Conservation (phyloP, 2,329 filamentous ascomycete species). For the Graphilbum fragrans region DNA sequence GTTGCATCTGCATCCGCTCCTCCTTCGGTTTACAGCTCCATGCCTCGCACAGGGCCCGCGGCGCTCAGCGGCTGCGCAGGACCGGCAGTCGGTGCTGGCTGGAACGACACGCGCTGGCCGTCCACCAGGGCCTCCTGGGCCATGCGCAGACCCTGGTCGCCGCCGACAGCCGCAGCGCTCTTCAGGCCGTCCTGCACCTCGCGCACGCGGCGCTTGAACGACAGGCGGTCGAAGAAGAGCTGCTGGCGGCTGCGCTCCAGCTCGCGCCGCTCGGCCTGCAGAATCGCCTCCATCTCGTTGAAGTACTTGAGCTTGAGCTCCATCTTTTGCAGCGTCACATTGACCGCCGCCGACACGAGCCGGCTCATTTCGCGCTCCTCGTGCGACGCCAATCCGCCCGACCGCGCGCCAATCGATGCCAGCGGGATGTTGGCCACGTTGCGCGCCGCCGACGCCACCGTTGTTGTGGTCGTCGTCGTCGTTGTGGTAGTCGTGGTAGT, state of each 20-base stretch:
- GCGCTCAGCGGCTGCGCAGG: constrained; percentile 42
- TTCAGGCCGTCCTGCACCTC: constrained; percentile 70
- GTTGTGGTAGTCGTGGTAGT: constrained; percentile 29
- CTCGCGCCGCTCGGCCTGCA: constrained; percentile 86
- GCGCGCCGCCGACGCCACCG: constrained; percentile 22
- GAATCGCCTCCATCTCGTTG: constrained; percentile 84
- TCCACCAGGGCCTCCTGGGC: constrained; percentile 34
- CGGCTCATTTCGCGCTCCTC: constrained; percentile 96
- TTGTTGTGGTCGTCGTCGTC: constrained; percentile 51
- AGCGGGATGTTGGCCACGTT: constrained; percentile 65
- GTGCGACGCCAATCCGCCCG: constrained; percentile 81
- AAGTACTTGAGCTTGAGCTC: constrained; percentile 95
- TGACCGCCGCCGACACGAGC: constrained; percentile 82
- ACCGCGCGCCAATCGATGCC: constrained; percentile 73
- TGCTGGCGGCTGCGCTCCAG: constrained; percentile 86
- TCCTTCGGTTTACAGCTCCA: constrained; percentile 31
- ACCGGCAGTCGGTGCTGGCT: constrained; percentile 27
- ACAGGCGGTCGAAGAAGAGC: constrained; percentile 81
- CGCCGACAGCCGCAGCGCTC: constrained; percentile 34
- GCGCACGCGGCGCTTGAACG: constrained; percentile 77
- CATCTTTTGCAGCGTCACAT: constrained; percentile 88
- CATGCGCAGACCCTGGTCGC: constrained; percentile 35
- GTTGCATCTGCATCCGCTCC: no score
- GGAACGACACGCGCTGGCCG: constrained; percentile 41
- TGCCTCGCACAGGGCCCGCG: constrained; percentile 43